Percentiles rank a stretch among this genome's conserved stretches.
Evolutionary conservation across 345 rosid species (phyloP).

Genomic region (Eucalyptus victrix): DNA sequence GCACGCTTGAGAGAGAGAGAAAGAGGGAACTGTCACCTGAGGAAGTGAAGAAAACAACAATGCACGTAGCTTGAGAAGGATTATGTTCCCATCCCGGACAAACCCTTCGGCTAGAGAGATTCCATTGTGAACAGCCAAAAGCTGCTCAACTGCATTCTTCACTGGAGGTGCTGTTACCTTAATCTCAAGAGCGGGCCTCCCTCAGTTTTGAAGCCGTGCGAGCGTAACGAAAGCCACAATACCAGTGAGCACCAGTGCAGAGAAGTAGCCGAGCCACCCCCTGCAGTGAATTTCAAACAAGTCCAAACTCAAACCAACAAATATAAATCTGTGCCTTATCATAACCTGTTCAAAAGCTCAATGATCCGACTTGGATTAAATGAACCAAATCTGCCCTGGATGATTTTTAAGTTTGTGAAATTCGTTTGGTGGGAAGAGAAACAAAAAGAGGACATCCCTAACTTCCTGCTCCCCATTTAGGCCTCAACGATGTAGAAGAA

Average conservation of each 20-base stretch:
- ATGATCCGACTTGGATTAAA: neutral
- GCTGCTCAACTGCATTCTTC: conserved; percentile 84
- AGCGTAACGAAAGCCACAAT: conserved; percentile 47
- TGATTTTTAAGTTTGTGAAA: neutral
- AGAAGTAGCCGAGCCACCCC: conserved; percentile 65
- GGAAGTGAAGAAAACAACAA: conserved; percentile 56
- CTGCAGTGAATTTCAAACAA: conserved; percentile 7
- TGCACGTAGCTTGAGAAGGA: conserved; percentile 78
- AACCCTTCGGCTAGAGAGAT: conserved; percentile 54
- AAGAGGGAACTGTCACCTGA: conserved; percentile 21
- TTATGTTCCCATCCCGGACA: conserved; percentile 69
- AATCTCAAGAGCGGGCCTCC: conserved; percentile 30
- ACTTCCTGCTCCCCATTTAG: neutral
- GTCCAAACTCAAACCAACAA: neutral
- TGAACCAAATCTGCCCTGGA: neutral
- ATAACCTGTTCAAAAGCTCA: neutral
- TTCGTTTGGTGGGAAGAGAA: neutral
- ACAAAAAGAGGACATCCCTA: neutral
- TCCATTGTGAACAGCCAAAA: conserved; percentile 78
- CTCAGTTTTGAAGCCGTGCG: conserved; percentile 39
- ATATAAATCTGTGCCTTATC: neutral
- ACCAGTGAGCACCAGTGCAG: conserved; percentile 21
- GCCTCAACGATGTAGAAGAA: neutral
- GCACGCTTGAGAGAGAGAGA: fast-evolving
- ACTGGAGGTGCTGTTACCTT: conserved; percentile 74